Evolutionary conservation across 768 basidiomycete species (phyloP).

Genomic region (Piloderma croceum): DNA sequence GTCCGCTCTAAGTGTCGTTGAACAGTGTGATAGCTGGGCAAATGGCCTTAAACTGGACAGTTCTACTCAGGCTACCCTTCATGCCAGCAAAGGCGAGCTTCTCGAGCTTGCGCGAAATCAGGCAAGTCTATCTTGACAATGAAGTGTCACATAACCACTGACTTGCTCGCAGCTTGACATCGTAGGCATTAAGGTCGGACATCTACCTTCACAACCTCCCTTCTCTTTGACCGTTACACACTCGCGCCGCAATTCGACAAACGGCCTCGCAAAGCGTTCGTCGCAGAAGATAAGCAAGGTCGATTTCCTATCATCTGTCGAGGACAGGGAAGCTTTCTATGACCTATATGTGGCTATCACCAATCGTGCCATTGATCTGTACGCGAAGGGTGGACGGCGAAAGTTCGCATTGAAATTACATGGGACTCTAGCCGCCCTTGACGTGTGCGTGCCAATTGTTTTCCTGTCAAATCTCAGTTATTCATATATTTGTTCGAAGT

Average conservation of each 20-base stretch:
- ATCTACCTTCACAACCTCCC: conserved; percentile 67
- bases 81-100: conserved; percentile 83
- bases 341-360: conserved; percentile 69
- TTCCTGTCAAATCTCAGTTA: background rate
- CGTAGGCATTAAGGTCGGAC: conserved; percentile 68
- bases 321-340: conserved; percentile 60
- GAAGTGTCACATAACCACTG: conserved; percentile 3
- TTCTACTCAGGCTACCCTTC: conserved; percentile 43
- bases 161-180: conserved; percentile 74
- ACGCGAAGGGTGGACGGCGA: conserved; percentile 74
- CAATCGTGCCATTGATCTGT: conserved; percentile 80
- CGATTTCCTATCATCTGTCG: conserved; percentile 56
- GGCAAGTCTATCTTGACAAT: conserved; percentile 36
- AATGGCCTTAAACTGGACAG: conserved; percentile 43
- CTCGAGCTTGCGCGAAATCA: conserved; percentile 84
- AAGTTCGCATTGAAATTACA: conserved; percentile 85
- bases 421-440: conserved; percentile 81
- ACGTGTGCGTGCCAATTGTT: conserved; percentile 56
- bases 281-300: conserved; percentile 43
- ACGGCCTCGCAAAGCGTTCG: conserved; percentile 17
- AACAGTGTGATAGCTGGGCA: conserved; percentile 74
- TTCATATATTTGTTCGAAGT: conserved; percentile 33
- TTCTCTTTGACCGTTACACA: conserved; percentile 52
- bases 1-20: conserved; percentile 77
- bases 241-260: conserved; percentile 10